Evolutionary conservation across 352 stramenopile genomes (phyloP), one percentile per base, ranked within the genome.

Genomic region (Pythium aphanidermatum): DNA sequence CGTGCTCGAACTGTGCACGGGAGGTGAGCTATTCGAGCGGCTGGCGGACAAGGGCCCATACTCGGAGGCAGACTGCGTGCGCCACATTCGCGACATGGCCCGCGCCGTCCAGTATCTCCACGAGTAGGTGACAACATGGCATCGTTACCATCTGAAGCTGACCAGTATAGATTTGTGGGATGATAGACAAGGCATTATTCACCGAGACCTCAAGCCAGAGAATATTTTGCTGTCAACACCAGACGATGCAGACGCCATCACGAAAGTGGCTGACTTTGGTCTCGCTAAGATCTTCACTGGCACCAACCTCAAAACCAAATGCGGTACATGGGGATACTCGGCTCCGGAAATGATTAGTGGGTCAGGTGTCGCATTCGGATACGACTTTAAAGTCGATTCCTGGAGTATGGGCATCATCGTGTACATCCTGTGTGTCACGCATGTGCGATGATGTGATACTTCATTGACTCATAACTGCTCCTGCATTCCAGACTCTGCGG

Each of bases 331-430:
- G 76, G 77, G 73, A 3, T 91, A 88, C 48, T 89, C 79, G 2
- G 83, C 80, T 0, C 83, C 83, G 0, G 82, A 91, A 61, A 92
- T 94, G 78, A 87, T 92, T 46, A 86, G 65, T 12, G 80, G 80
- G 3, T 86, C 74, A 5, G 76, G 64, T 11, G 53, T 73, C 7
- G 55, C 63, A 13, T 91, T 91, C 35, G 73, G 75, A 9, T 94
- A 92, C 50, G 76, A 92, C 46, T 78, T 62, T 27, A 92, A 92
- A 39, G 83, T 92, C 16, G 83, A 94, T 35, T 86, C 83, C 26
- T 94, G 83, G 83, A 90, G 80, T 51, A 60, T 94, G n/a, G 82
- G 82, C 30, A 87, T 76, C 2, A 89, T 92, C 31, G 45, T 94
- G 37, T 92, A 94, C 58, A 94, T 92, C 60, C 50, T 94, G 70